Base-by-base conservation (phyloP, 441 rosid genomes). In the Populus hybrid region DNA sequence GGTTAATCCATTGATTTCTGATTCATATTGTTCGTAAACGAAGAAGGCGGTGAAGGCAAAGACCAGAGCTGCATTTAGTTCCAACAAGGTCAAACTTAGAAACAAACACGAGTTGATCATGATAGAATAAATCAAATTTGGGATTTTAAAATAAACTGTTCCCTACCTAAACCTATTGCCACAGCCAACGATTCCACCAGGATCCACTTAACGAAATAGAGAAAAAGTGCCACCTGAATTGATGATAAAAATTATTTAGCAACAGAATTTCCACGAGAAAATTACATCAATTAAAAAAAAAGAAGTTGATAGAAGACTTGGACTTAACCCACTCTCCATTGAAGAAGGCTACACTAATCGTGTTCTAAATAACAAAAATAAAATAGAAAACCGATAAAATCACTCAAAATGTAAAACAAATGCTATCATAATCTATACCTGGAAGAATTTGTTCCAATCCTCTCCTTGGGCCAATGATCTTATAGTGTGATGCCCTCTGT, bases 1-100 rank as follows among this genome's bases (percentile, higher is more conserved):
- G n/a, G 84, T 81, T 34, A 92, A 28, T 71, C 86, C 90, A 77
- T 90, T 87, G 6, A 95, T 75, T 87, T 91, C 98, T 12, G 73
- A 38, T 84, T 93, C 98, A 34, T 92, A 88, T 88, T 93, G 98
- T 84, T 93, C 97, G 68, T 90, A 92, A 64, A 88, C 74, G 77
- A 92, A 92, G 91, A 93, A 93, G 77, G 83, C 91, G 2, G 96
- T 92, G 85, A 93, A 93, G 10, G 88, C 82, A 75, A 89, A 84
- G 28, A 89, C 85, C 78, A 95, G 84, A 20, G 80, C 99, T 95
- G 95, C 88, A 78, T 74, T 77, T 20, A 28, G 61, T 78, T 67
- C 36, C 10, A 72, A 57, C n/a, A 67, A 50, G 16, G 65, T 76
- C 54, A 82, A 70, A 70, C 4, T 6, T 34, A 63, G 23, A 32